Conservation (phyloP, 805 yeast genomes). For the Candida ortonii region DNA sequence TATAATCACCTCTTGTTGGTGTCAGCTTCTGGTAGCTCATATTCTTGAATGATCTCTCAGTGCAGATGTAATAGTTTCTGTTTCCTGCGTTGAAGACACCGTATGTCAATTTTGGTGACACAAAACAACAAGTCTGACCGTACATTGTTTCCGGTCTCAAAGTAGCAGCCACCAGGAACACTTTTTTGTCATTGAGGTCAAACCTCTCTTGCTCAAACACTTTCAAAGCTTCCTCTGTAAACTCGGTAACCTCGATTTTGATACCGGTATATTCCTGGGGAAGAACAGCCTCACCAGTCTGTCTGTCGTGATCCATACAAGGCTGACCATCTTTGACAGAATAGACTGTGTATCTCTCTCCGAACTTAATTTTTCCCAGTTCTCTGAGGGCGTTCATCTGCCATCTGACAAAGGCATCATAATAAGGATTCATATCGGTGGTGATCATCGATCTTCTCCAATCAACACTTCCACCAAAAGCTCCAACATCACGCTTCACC, state of each 20-base stretch:
- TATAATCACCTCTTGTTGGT: constrained; percentile 78
- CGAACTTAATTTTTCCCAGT: constrained; percentile 89
- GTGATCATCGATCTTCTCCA: constrained; percentile 97
- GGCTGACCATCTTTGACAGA: constrained; percentile 99
- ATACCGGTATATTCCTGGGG: constrained; percentile 96
- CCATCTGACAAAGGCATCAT: constrained; percentile 95
- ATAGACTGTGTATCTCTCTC: constrained; percentile 96
- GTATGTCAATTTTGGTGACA: constrained; percentile 88
- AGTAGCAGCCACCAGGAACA: constrained; percentile 91
- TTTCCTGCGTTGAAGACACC: constrained; percentile 87
- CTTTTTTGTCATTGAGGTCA: constrained; percentile 52
- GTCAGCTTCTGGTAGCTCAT: constrained; percentile 94
- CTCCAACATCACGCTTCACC: constrained; percentile 73
- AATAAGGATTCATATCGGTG: constrained; percentile 92
- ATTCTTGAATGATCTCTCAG: constrained; percentile 94
- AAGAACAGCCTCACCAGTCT: constrained; percentile 92
- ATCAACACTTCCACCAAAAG: constrained; percentile 90
- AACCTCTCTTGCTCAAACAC: constrained; percentile 49
- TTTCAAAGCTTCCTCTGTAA: constrained; percentile 55
- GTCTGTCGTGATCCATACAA: constrained; percentile 98
- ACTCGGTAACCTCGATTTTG: constrained; percentile 71
- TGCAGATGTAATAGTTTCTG: constrained; percentile 74
- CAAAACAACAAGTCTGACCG: constrained; percentile 98
- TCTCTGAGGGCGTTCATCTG: constrained; percentile 87
- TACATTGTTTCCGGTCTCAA: constrained; percentile 98